phyloP scores from a whole-genome alignment of 2,329 filamentous ascomycete species.

The Verticillium klebahnii region DNA sequence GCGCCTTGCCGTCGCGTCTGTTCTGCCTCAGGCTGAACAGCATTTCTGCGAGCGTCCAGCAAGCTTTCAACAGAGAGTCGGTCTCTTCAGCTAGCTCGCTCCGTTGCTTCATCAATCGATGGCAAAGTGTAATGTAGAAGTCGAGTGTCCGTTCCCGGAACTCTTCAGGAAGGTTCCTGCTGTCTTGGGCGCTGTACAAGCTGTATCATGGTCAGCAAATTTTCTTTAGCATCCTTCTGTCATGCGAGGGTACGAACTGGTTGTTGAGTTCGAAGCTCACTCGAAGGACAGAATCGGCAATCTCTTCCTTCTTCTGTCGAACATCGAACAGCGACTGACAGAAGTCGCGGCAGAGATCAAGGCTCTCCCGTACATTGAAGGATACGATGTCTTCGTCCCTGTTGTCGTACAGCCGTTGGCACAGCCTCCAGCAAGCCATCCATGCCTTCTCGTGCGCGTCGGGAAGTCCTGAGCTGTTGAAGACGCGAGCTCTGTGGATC shows the following conservation, averaged over 20 bases:
- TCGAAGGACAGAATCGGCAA: constrained; percentile 78
- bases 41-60: constrained; percentile 90
- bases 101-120: constrained; percentile 93
- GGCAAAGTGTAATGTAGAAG: constrained; percentile 91
- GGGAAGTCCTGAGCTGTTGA: constrained; percentile 67
- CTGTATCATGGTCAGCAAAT: constrained; percentile 24
- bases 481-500: constrained; percentile 74
- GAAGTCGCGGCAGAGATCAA: constrained; percentile 88
- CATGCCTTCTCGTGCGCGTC: constrained; percentile 83
- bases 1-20: constrained; percentile 63
- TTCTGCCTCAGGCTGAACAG: constrained; percentile 86
- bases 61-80: constrained; percentile 77
- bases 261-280: constrained; percentile 96
- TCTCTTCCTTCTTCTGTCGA: constrained; percentile 70
- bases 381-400: constrained; percentile 64
- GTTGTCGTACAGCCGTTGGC: constrained; percentile 81
- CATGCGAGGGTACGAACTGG: constrained; percentile 46
- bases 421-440: constrained; percentile 92
- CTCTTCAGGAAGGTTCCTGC: constrained; percentile 70
- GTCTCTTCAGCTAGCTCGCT: constrained; percentile 75
- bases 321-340: constrained; percentile 90
- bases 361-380: constrained; percentile 66
- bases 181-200: constrained; percentile 85
- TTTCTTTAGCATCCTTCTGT: background rate
- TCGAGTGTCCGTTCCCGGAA: constrained; percentile 88